Conservation (phyloP, 768 basidiomycete species). For the Gymnopilus dilepis region DNA sequence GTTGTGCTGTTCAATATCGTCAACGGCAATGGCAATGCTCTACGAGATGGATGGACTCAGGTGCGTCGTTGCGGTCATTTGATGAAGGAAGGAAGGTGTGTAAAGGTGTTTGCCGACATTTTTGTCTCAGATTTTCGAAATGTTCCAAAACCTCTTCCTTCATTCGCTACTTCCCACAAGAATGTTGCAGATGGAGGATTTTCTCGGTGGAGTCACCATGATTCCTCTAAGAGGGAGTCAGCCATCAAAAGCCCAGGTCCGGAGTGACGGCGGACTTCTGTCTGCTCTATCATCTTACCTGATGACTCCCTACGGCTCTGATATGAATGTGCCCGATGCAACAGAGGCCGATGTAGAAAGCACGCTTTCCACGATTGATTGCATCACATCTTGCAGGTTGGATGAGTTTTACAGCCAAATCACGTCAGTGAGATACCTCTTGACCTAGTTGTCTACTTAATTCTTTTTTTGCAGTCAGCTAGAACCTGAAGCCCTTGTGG, state of each 20-base stretch:
- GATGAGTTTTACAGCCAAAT: conserved; percentile 96
- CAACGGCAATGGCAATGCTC: conserved; percentile 92
- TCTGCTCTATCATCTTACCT: conserved; percentile 95
- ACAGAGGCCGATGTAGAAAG: conserved; percentile 92
- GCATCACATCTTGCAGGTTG: conserved; percentile 89
- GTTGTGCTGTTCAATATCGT: conserved; percentile 98
- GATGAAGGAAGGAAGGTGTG: too few species aligned
- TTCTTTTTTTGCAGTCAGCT: conserved; percentile 68
- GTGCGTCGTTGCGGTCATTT: conserved; percentile 42
- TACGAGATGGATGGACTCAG: conserved; percentile 95
- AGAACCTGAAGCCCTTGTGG: conserved; percentile 77
- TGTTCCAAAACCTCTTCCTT: conserved; percentile 95
- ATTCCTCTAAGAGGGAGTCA: conserved; percentile 87
- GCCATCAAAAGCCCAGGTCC: conserved; percentile 61
- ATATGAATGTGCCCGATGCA: conserved; percentile 84
- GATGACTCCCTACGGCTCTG: conserved; percentile 90
- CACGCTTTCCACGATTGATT: conserved; percentile 94
- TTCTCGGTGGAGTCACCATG: conserved; percentile 91
- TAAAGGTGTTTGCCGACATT: conserved; percentile 1
- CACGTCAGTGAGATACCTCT: conserved; percentile 78
- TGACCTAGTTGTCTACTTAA: too few species aligned
- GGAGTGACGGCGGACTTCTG: conserved; percentile 88
- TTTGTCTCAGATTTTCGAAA: conserved; percentile 84
- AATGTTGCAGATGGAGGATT: conserved; percentile 98
- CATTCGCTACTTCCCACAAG: conserved; percentile 89